A percentile compares a stretch with the other conserved stretches of the same genome.
Evolutionary conservation across 345 rosid genomes (phyloP).

Genomic region (Salix viminalis): DNA sequence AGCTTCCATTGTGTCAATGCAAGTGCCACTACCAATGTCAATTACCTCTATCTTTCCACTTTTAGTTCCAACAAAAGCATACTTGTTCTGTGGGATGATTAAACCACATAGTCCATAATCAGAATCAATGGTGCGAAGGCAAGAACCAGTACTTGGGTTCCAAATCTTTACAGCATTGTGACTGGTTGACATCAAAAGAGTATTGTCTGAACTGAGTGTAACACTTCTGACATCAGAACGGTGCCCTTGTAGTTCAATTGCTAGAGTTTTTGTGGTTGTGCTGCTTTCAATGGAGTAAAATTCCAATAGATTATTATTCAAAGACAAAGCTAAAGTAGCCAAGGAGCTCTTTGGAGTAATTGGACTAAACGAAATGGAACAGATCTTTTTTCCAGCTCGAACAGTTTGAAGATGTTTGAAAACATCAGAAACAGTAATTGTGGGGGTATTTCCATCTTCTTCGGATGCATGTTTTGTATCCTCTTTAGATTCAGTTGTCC

Average conservation of each 20-base stretch:
- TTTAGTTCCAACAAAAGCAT: slow-evolving; percentile 94
- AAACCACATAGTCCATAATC: slow-evolving; percentile 92
- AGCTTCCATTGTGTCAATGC: slow-evolving; percentile 68
- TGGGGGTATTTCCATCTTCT: slow-evolving; percentile 32
- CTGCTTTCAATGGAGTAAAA: slow-evolving; percentile 63
- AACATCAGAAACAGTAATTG: slow-evolving; percentile 57
- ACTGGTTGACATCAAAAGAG: slow-evolving; percentile 90
- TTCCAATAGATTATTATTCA: slow-evolving; percentile 82
- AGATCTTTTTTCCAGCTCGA: slow-evolving; percentile 74
- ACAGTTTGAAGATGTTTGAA: slow-evolving; percentile 75
- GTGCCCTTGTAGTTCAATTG: slow-evolving; percentile 90
- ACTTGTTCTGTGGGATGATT: slow-evolving; percentile 70
- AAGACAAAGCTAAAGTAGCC: slow-evolving; percentile 76
- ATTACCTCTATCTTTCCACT: slow-evolving; percentile 72
- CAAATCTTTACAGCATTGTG: slow-evolving; percentile 86
- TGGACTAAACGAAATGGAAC: slow-evolving; percentile 80
- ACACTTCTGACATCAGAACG: slow-evolving; percentile 92
- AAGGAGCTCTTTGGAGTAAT: slow-evolving; percentile 47
- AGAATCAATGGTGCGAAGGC: slow-evolving; percentile 85
- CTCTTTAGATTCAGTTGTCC: slow-evolving; percentile 36
- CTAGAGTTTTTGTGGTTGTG: slow-evolving; percentile 42
- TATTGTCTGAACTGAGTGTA: slow-evolving; percentile 81
- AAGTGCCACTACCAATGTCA: slow-evolving; percentile 79
- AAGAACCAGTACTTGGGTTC: slow-evolving; percentile 95
- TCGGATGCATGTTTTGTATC: slow-evolving; percentile 22